These are phyloP conservation scores for Saxophila tyrrhenica DNA, from an alignment of 495 filamentous ascomycete species.

Conservation along the genomic window DNA sequence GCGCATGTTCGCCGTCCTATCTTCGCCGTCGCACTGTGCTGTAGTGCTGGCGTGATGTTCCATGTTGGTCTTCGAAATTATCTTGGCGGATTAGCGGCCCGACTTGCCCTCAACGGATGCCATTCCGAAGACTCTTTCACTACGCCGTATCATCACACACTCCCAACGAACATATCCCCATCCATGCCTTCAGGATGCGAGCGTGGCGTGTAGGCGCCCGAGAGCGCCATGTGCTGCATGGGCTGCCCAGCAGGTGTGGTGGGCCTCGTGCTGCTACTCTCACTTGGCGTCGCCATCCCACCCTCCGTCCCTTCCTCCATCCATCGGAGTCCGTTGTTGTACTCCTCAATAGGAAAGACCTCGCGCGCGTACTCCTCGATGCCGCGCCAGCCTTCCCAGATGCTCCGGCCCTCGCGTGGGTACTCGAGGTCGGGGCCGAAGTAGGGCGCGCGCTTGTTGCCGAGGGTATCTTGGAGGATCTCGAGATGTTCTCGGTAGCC, in stretches of 20 bases:
- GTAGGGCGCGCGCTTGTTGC: slow-evolving; percentile 51
- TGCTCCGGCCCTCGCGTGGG: slow-evolving; percentile 58
- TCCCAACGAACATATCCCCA: slow-evolving; percentile 17
- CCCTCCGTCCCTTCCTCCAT: slow-evolving; percentile 44
- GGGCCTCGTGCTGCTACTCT: slow-evolving; percentile 3
- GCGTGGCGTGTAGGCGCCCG: slow-evolving; percentile 14
- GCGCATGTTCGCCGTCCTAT: no score
- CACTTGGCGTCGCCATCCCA: not conserved
- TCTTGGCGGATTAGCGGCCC: not conserved
- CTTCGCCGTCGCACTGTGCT: no score
- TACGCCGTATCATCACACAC: not conserved
- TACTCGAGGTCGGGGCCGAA: slow-evolving; percentile 55
- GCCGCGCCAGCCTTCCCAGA: slow-evolving; percentile 86
- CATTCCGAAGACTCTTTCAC: not conserved
- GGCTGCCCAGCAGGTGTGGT: slow-evolving; percentile 10
- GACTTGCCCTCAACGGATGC: not conserved
- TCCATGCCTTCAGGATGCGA: slow-evolving; percentile 18
- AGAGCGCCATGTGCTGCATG: not conserved
- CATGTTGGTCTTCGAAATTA: no score
- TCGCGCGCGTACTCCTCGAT: slow-evolving; percentile 94
- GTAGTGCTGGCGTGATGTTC: no score
- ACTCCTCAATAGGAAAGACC: slow-evolving; percentile 88
- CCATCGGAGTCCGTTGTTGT: slow-evolving; percentile 86
- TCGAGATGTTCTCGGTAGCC: slow-evolving; percentile 87
- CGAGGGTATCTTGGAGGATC: slow-evolving; percentile 53